A percentile compares a stretch with the other conserved stretches of the same genome.
Evolutionary conservation across 129 eudicot species (phyloP).

Genomic region (Artemisia annua): DNA sequence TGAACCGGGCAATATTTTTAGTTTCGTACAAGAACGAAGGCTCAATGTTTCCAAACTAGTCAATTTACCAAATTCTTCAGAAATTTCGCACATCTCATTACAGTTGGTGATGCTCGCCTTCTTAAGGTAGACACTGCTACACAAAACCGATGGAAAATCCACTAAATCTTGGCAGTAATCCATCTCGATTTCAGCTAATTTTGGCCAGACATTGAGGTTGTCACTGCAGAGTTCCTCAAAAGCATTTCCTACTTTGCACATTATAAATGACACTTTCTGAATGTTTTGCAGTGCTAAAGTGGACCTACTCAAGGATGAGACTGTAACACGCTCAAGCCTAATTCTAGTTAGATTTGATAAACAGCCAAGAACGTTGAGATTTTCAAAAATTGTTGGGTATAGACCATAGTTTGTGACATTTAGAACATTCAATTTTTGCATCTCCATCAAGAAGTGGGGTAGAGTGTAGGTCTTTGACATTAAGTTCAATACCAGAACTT

Average conservation of each 20-base stretch:
- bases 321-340: constrained; percentile 37
- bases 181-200: constrained; percentile 38
- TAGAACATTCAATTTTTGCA: constrained; percentile 41
- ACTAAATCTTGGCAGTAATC: constrained; percentile 40
- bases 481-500: constrained; percentile 49
- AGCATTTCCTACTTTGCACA: constrained; percentile 40
- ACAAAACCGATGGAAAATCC: constrained; percentile 26
- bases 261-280: constrained; percentile 41
- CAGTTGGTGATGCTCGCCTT: constrained; percentile 42
- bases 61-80: constrained; percentile 36
- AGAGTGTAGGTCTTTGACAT: constrained; percentile 34
- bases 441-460: constrained; percentile 39
- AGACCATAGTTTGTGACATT: constrained; percentile 49
- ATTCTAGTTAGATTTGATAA: constrained; percentile 37
- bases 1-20: constrained; percentile 38
- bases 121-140: constrained; percentile 33
- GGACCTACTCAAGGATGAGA: constrained; percentile 31
- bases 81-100: constrained; percentile 33
- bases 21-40: constrained; percentile 38
- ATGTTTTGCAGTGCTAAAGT: constrained; percentile 29
- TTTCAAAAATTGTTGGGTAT: constrained; percentile 23
- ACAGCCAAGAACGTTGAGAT: constrained; percentile 26
- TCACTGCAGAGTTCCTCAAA: constrained; percentile 13
- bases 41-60: constrained; percentile 35
- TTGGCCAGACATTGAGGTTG: constrained; percentile 30